These are phyloP conservation scores for Emydomyces testavorans DNA, from an alignment of 2,329 filamentous ascomycete species.

Conservation along the genomic window DNA sequence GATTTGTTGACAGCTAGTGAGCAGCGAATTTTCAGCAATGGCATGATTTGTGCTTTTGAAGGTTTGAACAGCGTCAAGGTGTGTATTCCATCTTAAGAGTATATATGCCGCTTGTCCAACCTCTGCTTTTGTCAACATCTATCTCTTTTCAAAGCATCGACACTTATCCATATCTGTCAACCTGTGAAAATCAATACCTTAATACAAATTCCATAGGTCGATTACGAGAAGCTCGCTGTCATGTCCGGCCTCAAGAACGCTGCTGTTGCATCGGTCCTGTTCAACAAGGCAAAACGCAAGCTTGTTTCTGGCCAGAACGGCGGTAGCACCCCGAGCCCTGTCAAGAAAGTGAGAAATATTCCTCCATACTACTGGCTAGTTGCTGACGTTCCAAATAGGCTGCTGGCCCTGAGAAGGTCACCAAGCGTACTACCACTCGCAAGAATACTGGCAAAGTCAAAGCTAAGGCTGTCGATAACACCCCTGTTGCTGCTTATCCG, in stretches of 20 bases:
- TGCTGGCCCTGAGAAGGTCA: conserved; percentile 13
- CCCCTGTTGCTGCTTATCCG: neutral
- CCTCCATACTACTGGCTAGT: neutral
- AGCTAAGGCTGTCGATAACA: conserved; percentile 9
- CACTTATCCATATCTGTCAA: no score
- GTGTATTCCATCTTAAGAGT: neutral
- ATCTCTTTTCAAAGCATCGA: no score
- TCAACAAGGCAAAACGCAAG: conserved; percentile 30
- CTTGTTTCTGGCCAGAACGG: conserved; percentile 18
- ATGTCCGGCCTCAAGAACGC: conserved; percentile 29
- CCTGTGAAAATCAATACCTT: neutral
- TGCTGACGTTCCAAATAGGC: conserved; percentile 6
- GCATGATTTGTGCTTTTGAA: conserved; percentile 14
- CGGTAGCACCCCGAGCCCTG: neutral
- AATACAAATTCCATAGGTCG: conserved; percentile 23
- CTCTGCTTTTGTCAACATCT: neutral
- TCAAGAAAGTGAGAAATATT: conserved; percentile 9
- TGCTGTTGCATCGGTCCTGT: conserved; percentile 27
- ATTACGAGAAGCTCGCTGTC: conserved; percentile 30
- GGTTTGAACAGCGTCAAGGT: conserved; percentile 17
- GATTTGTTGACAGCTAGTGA: conserved; percentile 19
- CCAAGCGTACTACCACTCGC: conserved; percentile 13
- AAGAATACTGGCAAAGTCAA: conserved; percentile 15
- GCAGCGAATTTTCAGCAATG: conserved; percentile 18
- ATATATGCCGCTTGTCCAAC: neutral